These are phyloP conservation scores for Colletotrichum lini DNA, from an alignment of 2,329 filamentous ascomycete species.

Conservation along the genomic window DNA sequence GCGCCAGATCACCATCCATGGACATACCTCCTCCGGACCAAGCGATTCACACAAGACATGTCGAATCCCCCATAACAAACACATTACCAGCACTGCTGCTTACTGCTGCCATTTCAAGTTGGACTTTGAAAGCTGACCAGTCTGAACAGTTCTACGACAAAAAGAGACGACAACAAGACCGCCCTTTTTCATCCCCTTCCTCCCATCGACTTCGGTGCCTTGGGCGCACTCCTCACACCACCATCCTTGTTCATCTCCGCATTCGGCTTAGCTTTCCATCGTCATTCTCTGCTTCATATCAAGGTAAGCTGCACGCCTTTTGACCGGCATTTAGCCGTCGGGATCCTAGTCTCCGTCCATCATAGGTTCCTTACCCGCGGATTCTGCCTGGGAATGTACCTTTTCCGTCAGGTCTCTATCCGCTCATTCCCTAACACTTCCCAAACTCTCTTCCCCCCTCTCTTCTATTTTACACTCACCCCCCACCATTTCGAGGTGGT, in stretches of 20 bases:
- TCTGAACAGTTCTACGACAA: conserved; percentile 28
- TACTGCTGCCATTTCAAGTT: background rate
- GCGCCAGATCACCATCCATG: conserved; percentile 5
- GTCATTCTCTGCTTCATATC: conserved; percentile 13
- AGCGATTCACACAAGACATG: conserved; percentile 12
- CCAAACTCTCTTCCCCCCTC: conserved; percentile 7
- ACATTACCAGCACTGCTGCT: conserved; percentile 15
- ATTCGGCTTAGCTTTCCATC: conserved; percentile 23
- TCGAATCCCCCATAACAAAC: background rate
- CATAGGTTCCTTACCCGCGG: conserved; percentile 13
- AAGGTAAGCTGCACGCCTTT: conserved; percentile 37
- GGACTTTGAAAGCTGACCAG: conserved; percentile 32
- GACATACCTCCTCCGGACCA: conserved; percentile 1
- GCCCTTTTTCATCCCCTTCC: conserved; percentile 16
- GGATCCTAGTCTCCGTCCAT: background rate
- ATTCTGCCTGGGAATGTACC: conserved; percentile 8
- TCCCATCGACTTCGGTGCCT: conserved; percentile 26
- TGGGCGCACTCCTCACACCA: conserved; percentile 29
- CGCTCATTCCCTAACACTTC: conserved; percentile 15
- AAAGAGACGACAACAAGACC: conserved; percentile 33
- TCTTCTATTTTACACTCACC: background rate
- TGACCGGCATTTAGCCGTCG: conserved; percentile 35
- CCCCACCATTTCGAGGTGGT: conserved; percentile 14
- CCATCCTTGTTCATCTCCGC: conserved; percentile 25
- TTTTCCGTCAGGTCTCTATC: too few relatives aligned